Evolutionary conservation across 2,329 filamentous ascomycete genomes (phyloP), one percentile per base, ranked within the genome.

Genomic region (Aspergillus fructus): DNA sequence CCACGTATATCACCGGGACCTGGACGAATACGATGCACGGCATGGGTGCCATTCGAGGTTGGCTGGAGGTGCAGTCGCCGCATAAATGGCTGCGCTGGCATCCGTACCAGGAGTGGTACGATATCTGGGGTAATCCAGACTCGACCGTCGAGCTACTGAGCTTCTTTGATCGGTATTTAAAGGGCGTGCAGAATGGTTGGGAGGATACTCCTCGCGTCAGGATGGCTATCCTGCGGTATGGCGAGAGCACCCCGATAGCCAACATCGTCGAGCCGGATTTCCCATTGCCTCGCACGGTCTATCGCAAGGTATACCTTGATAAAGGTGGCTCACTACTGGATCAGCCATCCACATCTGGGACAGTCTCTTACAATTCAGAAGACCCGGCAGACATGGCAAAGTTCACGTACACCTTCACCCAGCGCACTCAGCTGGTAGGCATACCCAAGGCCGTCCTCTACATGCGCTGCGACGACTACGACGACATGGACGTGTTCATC

Each of bases 21-120:
- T 76, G n/a, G 37, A 74, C n/a, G 74, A 68, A 23, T 76, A 71
- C 67, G 48, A 73, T 61, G 53, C 59, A 61, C 41, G 58, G 56
- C 4, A 61, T 61, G 56, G 59, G 59, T 7, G 54, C 56, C 4
- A 40, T 59, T 4, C 52, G 59, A 2, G 59, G 59, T 1, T 61
- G 56, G 59, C 30, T 59, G 12, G 49, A 61, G 46, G 41, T 56
- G 12, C 13, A 52, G 19, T 50, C 56, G 1, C 17, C 45, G 6
- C 19, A 59, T 12, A 59, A 60, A 17, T 60, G 59, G 56, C 56
- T 60, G 39, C 56, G 59, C 2, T 54, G 57, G 27, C 57, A 57
- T 23, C 56, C 59, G 15, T 60, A 57, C 42, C 59, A 60, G 45
- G 59, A 60, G 27, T 60, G 59, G 59, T 60, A 49, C 24, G 59